Evolutionary conservation across 2,329 filamentous ascomycete species (phyloP).

Genomic region (Monascus ruber): DNA sequence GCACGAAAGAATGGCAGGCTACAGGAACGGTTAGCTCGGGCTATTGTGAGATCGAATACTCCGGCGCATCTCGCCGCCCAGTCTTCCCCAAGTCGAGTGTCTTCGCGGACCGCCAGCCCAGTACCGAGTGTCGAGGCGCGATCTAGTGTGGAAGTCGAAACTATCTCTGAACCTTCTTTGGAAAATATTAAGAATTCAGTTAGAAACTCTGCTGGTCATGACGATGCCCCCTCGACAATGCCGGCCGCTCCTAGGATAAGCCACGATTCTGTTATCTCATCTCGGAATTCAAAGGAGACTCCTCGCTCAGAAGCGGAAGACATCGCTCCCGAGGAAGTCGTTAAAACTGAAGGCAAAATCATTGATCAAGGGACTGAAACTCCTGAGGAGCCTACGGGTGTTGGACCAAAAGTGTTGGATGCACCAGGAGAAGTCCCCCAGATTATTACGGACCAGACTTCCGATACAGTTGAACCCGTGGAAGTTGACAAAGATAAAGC

Average conservation of each 20-base stretch:
- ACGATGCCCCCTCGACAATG: conserved; percentile 4
- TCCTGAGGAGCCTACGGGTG: conserved; percentile 1
- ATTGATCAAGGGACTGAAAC: not conserved
- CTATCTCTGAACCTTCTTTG: conserved; percentile 11
- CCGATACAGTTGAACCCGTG: conserved; percentile 4
- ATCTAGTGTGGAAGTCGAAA: conserved; percentile 26
- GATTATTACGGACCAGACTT: conserved; percentile 7
- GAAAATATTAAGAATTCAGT: conserved; percentile 12
- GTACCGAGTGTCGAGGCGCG: conserved; percentile 34
- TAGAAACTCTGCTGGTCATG: conserved; percentile 5
- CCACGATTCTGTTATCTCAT: conserved; percentile 15
- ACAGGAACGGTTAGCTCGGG: conserved; percentile 80
- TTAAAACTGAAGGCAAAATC: not conserved
- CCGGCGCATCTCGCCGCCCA: conserved; percentile 35
- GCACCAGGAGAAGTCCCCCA: conserved; percentile 8
- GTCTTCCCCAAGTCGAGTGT: conserved; percentile 37
- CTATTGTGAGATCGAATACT: conserved; percentile 63
- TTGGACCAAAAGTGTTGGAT: conserved; percentile 2
- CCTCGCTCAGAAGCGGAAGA: conserved; percentile 7
- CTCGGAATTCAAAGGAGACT: conserved; percentile 17
- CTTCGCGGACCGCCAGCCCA: conserved; percentile 43
- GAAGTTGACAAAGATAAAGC: conserved; percentile 27
- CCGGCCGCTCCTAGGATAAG: conserved; percentile 13
- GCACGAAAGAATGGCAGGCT: conserved; percentile 66
- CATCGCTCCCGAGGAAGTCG: not conserved